These are phyloP conservation scores for Nitzschia sp. DNA, from an alignment of 108 stramenopile species.

Conservation along the genomic window DNA sequence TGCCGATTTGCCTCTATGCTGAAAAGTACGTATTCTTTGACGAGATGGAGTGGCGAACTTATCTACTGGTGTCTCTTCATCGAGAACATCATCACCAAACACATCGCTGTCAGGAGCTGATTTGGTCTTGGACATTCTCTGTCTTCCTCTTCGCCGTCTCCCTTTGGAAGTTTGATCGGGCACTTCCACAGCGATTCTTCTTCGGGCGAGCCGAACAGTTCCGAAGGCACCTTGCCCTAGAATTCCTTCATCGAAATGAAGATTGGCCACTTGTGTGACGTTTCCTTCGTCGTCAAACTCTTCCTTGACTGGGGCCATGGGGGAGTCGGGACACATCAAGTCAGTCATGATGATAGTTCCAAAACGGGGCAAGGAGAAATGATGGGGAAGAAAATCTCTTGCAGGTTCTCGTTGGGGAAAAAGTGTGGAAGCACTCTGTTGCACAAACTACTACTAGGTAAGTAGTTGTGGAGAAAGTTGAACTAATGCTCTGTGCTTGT, in stretches of 20 bases:
- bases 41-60: neutral
- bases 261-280: constrained; percentile 56
- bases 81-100: constrained; percentile 7
- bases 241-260: constrained; percentile 60
- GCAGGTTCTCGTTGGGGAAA: no score
- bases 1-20: neutral
- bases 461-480: no score
- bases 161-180: neutral
- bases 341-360: no score
- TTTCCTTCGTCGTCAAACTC: constrained; percentile 53
- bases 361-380: no score
- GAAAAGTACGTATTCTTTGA: neutral
- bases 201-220: constrained; percentile 65
- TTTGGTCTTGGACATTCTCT: constrained; percentile 5
- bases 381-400: no score
- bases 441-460: no score
- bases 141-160: constrained; percentile 3
- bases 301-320: constrained; percentile 22
- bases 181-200: constrained; percentile 7
- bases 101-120: constrained; percentile 26
- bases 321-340: no score
- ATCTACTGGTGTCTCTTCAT: neutral
- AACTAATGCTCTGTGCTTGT: no score
- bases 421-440: no score
- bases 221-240: constrained; percentile 74